These are phyloP conservation scores for Circinella minor DNA, from an alignment of 371 early-diverging fungal genomes.

Conservation along the genomic window DNA sequence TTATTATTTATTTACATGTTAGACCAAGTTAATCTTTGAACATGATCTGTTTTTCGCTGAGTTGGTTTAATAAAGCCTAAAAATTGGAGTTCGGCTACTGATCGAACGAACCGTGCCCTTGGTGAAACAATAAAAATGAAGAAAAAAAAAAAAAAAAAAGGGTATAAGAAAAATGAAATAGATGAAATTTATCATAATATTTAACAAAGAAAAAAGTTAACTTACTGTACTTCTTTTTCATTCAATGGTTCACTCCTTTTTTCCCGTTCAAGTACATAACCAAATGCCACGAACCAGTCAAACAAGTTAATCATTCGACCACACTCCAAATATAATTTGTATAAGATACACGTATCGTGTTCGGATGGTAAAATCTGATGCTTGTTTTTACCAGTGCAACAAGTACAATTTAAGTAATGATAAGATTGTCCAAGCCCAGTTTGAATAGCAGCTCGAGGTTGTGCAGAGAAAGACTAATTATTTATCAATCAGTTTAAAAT, in stretches of 20 bases:
- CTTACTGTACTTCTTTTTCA: constrained; percentile 55
- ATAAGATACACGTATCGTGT: constrained; percentile 84
- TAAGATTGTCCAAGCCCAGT: constrained; percentile 79
- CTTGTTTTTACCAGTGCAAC: constrained; percentile 56
- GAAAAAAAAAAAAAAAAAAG: background rate
- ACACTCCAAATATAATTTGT: constrained; percentile 89
- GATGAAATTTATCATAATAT: too few relatives aligned
- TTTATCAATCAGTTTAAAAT: too few relatives aligned
- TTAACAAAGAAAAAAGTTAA: background rate
- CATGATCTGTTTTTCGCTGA: constrained; percentile 91
- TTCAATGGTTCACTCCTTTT: constrained; percentile 35
- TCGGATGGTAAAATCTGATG: constrained; percentile 62
- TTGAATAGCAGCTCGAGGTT: constrained; percentile 83
- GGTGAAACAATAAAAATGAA: constrained; percentile 11
- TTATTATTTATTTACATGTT: constrained; percentile 38
- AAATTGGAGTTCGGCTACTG: constrained; percentile 84
- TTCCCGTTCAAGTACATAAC: constrained; percentile 63
- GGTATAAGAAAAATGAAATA: too few relatives aligned
- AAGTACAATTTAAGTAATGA: constrained; percentile 77
- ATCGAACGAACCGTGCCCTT: constrained; percentile 84
- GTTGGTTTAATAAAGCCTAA: constrained; percentile 91
- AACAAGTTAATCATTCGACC: constrained; percentile 92
- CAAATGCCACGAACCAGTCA: constrained; percentile 90
- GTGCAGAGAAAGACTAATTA: constrained; percentile 76
- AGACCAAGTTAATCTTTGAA: constrained; percentile 86